Conservation (phyloP, 1,284 basidiomycete genomes). For the Volvariella surrecta region DNA sequence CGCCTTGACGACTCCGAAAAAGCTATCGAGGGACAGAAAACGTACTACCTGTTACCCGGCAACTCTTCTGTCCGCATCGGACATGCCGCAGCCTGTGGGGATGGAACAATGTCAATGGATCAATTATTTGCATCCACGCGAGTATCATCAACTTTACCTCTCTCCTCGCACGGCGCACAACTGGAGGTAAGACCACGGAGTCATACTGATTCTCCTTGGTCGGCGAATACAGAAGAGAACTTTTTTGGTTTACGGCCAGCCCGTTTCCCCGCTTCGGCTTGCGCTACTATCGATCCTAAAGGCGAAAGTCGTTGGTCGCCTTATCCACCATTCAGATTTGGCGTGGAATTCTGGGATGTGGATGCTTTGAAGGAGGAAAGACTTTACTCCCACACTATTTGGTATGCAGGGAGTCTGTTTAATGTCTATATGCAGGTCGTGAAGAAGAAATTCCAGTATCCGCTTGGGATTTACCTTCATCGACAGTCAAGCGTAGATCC, state of each 20-base stretch:
- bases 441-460: slow-evolving; percentile 44
- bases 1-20: slow-evolving; percentile 10
- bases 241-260: slow-evolving; percentile 59
- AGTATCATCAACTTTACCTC: slow-evolving; percentile 10
- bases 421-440: slow-evolving; percentile 84
- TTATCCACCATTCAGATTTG: slow-evolving; percentile 74
- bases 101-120: slow-evolving; percentile 28
- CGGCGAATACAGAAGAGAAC: slow-evolving; percentile 37
- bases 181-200: slow-evolving; percentile 7
- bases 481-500: slow-evolving; percentile 72
- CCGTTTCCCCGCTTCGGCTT: slow-evolving; percentile 31
- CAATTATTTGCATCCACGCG: slow-evolving; percentile 26
- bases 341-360: slow-evolving; percentile 88
- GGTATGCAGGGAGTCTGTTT: slow-evolving; percentile 74
- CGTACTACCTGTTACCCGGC: slow-evolving; percentile 64
- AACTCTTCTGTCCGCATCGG: slow-evolving; percentile 81
- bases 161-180: slow-evolving; percentile 11
- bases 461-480: slow-evolving; percentile 88
- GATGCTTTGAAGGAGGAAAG: slow-evolving; percentile 75
- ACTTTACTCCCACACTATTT: slow-evolving; percentile 68
- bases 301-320: slow-evolving; percentile 47
- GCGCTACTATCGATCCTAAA: slow-evolving; percentile 30
- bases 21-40: slow-evolving; percentile 13
- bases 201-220: slow-evolving; percentile 7
- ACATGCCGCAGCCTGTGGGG: slow-evolving; percentile 45